Evolutionary conservation across 2,329 filamentous ascomycete genomes (phyloP).

Genomic region (Juglanconis juglandina): DNA sequence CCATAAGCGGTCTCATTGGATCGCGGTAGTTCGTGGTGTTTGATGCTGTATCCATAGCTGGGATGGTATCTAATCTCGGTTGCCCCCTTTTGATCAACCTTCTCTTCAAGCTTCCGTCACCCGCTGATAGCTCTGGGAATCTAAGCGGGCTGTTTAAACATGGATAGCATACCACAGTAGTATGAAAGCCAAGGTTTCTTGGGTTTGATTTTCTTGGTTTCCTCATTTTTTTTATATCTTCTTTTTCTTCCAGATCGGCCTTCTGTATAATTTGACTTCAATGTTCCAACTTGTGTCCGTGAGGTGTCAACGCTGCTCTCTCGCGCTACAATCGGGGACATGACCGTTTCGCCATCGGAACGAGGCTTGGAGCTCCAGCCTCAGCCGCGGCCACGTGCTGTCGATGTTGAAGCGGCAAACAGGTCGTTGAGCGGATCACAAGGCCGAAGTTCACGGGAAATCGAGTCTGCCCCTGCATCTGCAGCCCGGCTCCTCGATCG

Average conservation of each 20-base stretch:
- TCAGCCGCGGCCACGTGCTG: not conserved
- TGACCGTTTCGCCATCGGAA: not conserved
- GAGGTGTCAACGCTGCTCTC: not conserved
- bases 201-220: no score
- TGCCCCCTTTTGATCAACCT: not conserved
- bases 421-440: not conserved
- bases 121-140: not conserved
- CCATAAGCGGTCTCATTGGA: not conserved
- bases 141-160: not conserved
- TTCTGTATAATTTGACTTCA: not conserved
- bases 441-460: not conserved
- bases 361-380: conserved; percentile 12
- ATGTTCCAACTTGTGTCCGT: not conserved
- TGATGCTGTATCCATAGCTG: not conserved
- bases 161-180: not conserved
- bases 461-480: not conserved
- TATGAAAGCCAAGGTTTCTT: not conserved
- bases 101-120: not conserved
- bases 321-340: not conserved
- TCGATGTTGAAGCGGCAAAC: not conserved
- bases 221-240: no score
- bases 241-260: not conserved
- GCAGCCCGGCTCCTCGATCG: not conserved
- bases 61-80: not conserved
- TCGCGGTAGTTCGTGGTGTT: not conserved